Evolutionary conservation across 257 asterid genomes (phyloP), one percentile per base, ranked within the genome.

Genomic region (Anisodus tanguticus): DNA sequence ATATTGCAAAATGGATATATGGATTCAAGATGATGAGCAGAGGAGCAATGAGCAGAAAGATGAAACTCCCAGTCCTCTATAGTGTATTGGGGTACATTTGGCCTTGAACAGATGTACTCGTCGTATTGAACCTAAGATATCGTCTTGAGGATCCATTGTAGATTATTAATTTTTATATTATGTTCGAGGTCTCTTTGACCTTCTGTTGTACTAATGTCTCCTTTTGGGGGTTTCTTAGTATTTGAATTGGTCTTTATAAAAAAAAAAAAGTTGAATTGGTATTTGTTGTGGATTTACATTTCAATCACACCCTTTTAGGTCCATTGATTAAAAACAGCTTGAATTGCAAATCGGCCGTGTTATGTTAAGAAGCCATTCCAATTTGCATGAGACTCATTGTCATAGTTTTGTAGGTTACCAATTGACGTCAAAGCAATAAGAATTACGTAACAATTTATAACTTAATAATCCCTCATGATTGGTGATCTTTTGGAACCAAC

Each of bases 21-120:
- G 1, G 70, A 86, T 58, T 12, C 88, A 86, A 79, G 90, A 84
- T 6, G 92, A 89, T 2, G 91, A 84, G 58, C 89, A 82, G 19
- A 80, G 31, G 83, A 89, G 88, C 87, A 68, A 72, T 9, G 91
- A 88, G 72, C 88, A 89, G 82, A 88, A 91, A 87, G 92, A 90
- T 80, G 92, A 90, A 88, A 90, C 90, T 58, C 85, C 93, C 3
- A 54, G 88, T 3, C 88, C 94, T 71, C 45, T 80, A 82, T 92
- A 77, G 43, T 53, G 64, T 77, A 26, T 31, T 31, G 66, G 49
- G 35, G 35, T 51, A 31, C 49, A 13, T 77, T 47, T 53, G 15
- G 8, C 45, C 63, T 26, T 76, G 12, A 12, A 76, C 47, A 26
- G 41, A 26, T 53, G 49, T 53, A 66, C 72, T 35, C 8, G 82